Evolutionary conservation across 768 basidiomycete genomes (phyloP).

Genomic region (Lactarius sp.): DNA sequence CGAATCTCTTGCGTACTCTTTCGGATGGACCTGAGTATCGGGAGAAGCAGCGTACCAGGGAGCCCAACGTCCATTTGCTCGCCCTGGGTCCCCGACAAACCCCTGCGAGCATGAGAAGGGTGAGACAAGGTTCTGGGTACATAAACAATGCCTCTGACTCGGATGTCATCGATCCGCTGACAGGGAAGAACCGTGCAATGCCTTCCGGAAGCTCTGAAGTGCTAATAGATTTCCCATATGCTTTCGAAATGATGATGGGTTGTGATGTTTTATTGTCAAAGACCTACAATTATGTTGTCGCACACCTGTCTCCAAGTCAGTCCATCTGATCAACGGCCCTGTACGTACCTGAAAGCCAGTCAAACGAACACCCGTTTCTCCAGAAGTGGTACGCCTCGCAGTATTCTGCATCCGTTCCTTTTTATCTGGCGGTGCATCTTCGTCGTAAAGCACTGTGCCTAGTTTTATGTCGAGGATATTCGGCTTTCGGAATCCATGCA

Average conservation of each 20-base stretch:
- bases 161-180: constrained; percentile 29
- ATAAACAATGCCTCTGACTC: constrained; percentile 15
- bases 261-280: constrained; percentile 26
- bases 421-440: constrained; percentile 64
- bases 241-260: constrained; percentile 63
- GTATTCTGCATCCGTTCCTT: constrained; percentile 66
- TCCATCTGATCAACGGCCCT: not conserved
- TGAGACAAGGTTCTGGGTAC: constrained; percentile 2
- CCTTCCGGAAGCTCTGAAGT: constrained; percentile 68
- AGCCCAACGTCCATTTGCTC: constrained; percentile 44
- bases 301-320: constrained; percentile 54
- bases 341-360: constrained; percentile 84
- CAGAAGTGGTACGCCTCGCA: constrained; percentile 66
- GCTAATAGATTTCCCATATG: constrained; percentile 75
- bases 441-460: constrained; percentile 83
- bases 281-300: constrained; percentile 46
- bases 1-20: constrained; percentile 49
- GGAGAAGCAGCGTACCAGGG: constrained; percentile 47
- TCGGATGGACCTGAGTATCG: constrained; percentile 53
- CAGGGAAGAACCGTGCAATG: constrained; percentile 74
- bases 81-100: constrained; percentile 8
- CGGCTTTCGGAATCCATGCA: constrained; percentile 68
- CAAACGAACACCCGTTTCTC: constrained; percentile 70
- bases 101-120: constrained; percentile 12
- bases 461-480: constrained; percentile 92